Evolutionary conservation across 306 rosid species (phyloP).

Genomic region (Ochetophila trinervis): DNA sequence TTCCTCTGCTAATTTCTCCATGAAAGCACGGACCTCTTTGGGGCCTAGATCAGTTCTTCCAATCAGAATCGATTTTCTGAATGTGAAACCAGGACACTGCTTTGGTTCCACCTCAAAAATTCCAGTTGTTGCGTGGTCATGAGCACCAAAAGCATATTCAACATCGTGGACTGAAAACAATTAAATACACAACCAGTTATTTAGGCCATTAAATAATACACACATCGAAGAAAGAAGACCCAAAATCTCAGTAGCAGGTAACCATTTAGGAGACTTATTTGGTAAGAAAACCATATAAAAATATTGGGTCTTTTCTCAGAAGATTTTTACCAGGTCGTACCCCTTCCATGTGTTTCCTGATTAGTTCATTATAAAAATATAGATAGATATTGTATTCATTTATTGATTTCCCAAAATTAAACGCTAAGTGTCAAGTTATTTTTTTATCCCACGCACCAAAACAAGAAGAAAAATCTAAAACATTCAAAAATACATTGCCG

Average conservation of each 20-base stretch:
- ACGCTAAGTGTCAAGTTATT: not conserved
- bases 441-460: not conserved
- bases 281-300: too few relatives aligned
- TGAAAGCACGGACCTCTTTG: conserved; percentile 54
- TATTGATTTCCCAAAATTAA: not conserved
- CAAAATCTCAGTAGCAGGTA: too few relatives aligned
- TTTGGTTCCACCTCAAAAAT: conserved; percentile 91
- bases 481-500: not conserved
- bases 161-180: conserved; percentile 61
- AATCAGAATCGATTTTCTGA: conserved; percentile 71
- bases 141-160: conserved; percentile 97
- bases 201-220: not conserved
- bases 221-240: too few relatives aligned
- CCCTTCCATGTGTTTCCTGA: conserved; percentile 7
- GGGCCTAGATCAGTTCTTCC: conserved; percentile 79
- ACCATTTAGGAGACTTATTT: too few relatives aligned
- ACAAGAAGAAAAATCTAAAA: not conserved
- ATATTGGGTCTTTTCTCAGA: too few relatives aligned
- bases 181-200: conserved; percentile 3
- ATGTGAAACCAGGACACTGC: conserved; percentile 87
- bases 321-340: not conserved
- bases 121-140: conserved; percentile 73
- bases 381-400: not conserved
- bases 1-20: conserved; percentile 75
- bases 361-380: not conserved